These are phyloP conservation scores for Glarea lozoyensis DNA, from an alignment of 495 filamentous ascomycete genomes.

Conservation along the genomic window DNA sequence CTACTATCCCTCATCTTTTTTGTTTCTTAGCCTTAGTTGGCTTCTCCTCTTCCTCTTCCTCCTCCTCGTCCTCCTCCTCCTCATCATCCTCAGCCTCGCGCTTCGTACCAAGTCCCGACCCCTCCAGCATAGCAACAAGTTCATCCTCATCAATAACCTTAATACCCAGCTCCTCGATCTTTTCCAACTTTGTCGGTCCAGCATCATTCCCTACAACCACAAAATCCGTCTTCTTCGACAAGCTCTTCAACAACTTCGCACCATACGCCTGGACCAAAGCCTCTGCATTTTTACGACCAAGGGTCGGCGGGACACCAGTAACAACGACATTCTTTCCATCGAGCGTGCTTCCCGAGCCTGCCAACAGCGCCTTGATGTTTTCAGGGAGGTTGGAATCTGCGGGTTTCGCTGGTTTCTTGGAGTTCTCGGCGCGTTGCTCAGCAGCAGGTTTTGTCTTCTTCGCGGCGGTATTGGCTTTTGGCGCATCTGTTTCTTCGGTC, in stretches of 20 bases:
- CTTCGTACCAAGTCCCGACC: background rate
- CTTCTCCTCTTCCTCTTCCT: constrained; percentile 1
- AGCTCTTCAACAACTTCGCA: background rate
- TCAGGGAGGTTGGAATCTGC: constrained; percentile 2
- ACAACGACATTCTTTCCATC: constrained; percentile 4
- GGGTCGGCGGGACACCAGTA: constrained; percentile 3
- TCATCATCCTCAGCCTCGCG: background rate
- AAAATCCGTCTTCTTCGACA: constrained; percentile 6
- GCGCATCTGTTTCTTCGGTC: background rate
- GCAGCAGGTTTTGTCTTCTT: constrained; percentile 5
- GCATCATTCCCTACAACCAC: constrained; percentile 10
- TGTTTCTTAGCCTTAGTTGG: background rate
- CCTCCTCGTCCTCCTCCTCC: background rate
- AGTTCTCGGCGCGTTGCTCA: constrained; percentile 1
- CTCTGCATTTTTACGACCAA: constrained; percentile 9
- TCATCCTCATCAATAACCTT: constrained; percentile 2
- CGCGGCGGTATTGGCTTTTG: background rate
- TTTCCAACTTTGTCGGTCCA: constrained; percentile 8
- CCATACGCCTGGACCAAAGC: constrained; percentile 6
- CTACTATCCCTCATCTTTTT: too few relatives aligned
- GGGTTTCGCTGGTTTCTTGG: background rate
- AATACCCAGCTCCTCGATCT: constrained; percentile 7
- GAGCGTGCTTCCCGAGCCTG: background rate
- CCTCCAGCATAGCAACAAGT: constrained; percentile 7
- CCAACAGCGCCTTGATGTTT: constrained; percentile 5